Evolutionary conservation across 345 rosid genomes (phyloP).

Genomic region (Triadica sebifera): DNA sequence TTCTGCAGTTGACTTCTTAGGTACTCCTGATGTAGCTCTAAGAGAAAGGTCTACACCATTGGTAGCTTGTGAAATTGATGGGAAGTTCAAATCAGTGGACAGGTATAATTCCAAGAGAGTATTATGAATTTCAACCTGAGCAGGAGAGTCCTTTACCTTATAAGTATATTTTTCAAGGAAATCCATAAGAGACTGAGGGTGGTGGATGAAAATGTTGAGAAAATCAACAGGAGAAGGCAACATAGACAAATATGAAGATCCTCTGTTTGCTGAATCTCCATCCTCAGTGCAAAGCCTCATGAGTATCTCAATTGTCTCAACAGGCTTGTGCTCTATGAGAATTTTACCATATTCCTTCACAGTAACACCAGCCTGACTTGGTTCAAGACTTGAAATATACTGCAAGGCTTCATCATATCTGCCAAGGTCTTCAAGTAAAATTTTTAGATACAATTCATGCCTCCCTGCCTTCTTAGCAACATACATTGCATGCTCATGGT

Average conservation of each 20-base stretch:
- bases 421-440: conserved; percentile 92
- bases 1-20: conserved; percentile 32
- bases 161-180: conserved; percentile 79
- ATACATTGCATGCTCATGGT: conserved; percentile 98
- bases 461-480: conserved; percentile 97
- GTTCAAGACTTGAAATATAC: conserved; percentile 89
- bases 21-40: conserved; percentile 40
- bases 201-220: conserved; percentile 83
- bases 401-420: conserved; percentile 91
- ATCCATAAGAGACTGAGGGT: conserved; percentile 77
- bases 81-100: conserved; percentile 87
- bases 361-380: conserved; percentile 94
- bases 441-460: conserved; percentile 92
- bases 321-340: conserved; percentile 86
- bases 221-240: conserved; percentile 98
- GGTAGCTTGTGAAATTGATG: conserved; percentile 57
- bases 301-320: conserved; percentile 82
- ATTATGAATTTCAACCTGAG: conserved; percentile 92
- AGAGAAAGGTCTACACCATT: conserved; percentile 47
- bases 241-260: conserved; percentile 76
- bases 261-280: conserved; percentile 45
- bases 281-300: conserved; percentile 88
- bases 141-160: conserved; percentile 94
- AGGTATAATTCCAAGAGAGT: conserved; percentile 88
- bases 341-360: conserved; percentile 96